A percentile compares a stretch with the other conserved stretches of the same genome.
Evolutionary conservation across 176 grass and related monocot species (phyloP).

Genomic region (Microstegium vimineum): DNA sequence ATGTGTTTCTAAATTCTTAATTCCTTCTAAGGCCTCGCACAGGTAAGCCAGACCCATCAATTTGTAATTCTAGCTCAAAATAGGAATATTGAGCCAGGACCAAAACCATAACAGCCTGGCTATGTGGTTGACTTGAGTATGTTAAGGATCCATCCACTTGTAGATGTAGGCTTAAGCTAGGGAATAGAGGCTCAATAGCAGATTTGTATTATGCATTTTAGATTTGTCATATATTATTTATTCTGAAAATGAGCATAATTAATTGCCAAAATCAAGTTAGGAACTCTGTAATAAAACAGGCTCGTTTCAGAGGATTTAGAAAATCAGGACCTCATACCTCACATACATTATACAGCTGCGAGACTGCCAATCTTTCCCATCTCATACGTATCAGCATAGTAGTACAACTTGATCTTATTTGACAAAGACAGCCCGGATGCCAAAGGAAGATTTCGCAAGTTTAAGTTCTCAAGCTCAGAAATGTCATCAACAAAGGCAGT

Average conservation of each 20-base stretch:
- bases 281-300: background rate
- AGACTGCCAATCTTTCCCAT: slow-evolving; percentile 79
- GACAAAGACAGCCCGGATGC: slow-evolving; percentile 78
- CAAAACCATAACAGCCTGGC: background rate
- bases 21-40: background rate
- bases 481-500: slow-evolving; percentile 81
- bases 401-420: slow-evolving; percentile 89
- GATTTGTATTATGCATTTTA: background rate
- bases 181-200: background rate
- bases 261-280: background rate
- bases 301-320: background rate
- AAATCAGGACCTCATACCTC: slow-evolving; percentile 20
- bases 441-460: slow-evolving; percentile 71
- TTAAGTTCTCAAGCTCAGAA: slow-evolving; percentile 66
- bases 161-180: background rate
- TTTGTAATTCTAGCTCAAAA: background rate
- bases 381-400: slow-evolving; percentile 90
- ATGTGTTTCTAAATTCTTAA: background rate
- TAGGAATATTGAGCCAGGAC: background rate
- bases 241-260: background rate
- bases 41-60: background rate
- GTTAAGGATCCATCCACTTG: background rate
- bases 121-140: background rate
- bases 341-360: slow-evolving; percentile 58
- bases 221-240: background rate